A percentile compares a stretch with the other conserved stretches of the same genome.
phyloP scores from a whole-genome alignment of 306 rosid genomes.

The Prunus mume region DNA sequence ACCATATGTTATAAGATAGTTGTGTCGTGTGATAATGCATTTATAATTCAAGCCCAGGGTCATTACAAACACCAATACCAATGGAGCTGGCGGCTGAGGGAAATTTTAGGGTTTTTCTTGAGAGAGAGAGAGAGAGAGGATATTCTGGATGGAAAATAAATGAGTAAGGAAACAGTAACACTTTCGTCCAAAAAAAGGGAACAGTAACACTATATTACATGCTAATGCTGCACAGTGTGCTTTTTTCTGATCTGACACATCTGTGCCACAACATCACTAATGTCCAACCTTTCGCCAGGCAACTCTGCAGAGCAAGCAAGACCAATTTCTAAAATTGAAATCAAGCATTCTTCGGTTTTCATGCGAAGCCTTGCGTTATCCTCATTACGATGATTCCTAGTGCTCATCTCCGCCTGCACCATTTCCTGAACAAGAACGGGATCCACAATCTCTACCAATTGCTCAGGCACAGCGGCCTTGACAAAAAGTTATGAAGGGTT shows the following conservation, averaged over 20 bases:
- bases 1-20: too few relatives aligned
- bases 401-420: background rate
- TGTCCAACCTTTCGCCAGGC: background rate
- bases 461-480: background rate
- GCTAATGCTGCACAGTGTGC: too few relatives aligned
- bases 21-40: too few relatives aligned
- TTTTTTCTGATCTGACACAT: background rate
- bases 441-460: background rate
- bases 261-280: background rate
- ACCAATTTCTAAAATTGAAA: background rate
- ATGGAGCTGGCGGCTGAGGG: too few relatives aligned
- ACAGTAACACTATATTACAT: accelerated
- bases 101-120: too few relatives aligned
- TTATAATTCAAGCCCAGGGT: too few relatives aligned
- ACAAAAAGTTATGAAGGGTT: conserved; percentile 9
- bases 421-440: background rate
- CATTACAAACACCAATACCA: too few relatives aligned
- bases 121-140: too few relatives aligned
- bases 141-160: too few relatives aligned
- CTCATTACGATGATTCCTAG: background rate
- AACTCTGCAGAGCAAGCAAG: background rate
- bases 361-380: background rate
- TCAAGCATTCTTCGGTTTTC: background rate
- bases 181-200: too few relatives aligned
- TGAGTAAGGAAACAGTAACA: too few relatives aligned